A percentile compares a stretch with the other conserved stretches of the same genome.
phyloP scores from a whole-genome alignment of 2,329 filamentous ascomycete species.

The Alternaria tenuissima region DNA sequence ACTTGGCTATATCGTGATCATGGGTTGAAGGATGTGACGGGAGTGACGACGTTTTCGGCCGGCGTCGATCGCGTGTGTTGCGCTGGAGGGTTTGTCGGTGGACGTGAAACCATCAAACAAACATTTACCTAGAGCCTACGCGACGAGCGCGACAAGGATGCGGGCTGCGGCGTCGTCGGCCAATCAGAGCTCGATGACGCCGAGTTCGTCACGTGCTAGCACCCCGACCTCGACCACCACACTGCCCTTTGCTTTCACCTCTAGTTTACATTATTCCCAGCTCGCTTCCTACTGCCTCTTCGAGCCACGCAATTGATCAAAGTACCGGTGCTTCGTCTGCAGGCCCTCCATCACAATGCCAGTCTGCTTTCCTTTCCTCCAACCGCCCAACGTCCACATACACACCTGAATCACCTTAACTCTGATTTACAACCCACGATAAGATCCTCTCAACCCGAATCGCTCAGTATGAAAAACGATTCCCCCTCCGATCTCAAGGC shows the following conservation, averaged over 20 bases:
- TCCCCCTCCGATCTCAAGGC: not conserved
- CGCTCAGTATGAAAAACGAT: not conserved
- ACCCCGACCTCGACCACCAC: not conserved
- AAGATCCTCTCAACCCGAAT: not conserved
- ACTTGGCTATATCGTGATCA: slow-evolving; percentile 27
- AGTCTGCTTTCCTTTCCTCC: slow-evolving; percentile 20
- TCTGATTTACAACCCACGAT: not conserved
- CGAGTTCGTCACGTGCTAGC: slow-evolving; percentile 23
- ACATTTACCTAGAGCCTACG: slow-evolving; percentile 31
- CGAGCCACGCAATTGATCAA: slow-evolving; percentile 13
- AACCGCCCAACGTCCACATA: slow-evolving; percentile 20
- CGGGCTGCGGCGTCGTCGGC: slow-evolving; percentile 20
- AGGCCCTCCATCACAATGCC: slow-evolving; percentile 24
- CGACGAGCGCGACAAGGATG: slow-evolving; percentile 36
- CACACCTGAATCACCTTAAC: slow-evolving; percentile 20
- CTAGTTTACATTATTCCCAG: slow-evolving; percentile 5
- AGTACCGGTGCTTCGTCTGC: slow-evolving; percentile 1
- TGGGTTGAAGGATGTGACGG: slow-evolving; percentile 17
- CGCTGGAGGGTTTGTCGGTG: slow-evolving; percentile 17
- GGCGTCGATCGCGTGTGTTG: slow-evolving; percentile 16
- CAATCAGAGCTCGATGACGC: slow-evolving; percentile 28
- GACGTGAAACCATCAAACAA: slow-evolving; percentile 35
- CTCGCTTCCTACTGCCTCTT: slow-evolving; percentile 10
- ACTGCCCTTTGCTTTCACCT: slow-evolving; percentile 7
- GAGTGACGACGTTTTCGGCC: slow-evolving; percentile 1